These are phyloP conservation scores for Backusella morwellensis DNA, from an alignment of 192 early-diverging fungal genomes.

Conservation along the genomic window DNA sequence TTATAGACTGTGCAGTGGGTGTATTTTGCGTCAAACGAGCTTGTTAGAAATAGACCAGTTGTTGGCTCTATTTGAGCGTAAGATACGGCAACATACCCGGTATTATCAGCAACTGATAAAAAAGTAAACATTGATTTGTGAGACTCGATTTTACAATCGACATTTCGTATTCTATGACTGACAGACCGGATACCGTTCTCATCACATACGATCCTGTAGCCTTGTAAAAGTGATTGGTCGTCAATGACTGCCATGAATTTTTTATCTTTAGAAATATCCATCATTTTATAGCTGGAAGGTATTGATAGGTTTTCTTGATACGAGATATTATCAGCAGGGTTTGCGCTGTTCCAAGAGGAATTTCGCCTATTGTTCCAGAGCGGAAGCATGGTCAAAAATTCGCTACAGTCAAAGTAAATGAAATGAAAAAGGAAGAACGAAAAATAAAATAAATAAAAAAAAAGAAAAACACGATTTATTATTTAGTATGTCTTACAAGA, in stretches of 20 bases:
- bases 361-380: background rate
- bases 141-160: too few relatives aligned
- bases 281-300: background rate
- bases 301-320: background rate
- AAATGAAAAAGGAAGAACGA: background rate
- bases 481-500: background rate
- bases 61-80: background rate
- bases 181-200: background rate
- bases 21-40: background rate
- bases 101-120: background rate
- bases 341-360: background rate
- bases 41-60: background rate
- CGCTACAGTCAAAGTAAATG: background rate
- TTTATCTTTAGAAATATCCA: conserved; percentile 4
- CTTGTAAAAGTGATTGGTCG: background rate
- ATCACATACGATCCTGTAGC: background rate
- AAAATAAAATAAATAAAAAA: background rate
- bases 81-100: background rate
- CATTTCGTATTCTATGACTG: background rate
- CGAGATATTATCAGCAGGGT: background rate
- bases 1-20: background rate
- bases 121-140: background rate
- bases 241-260: background rate
- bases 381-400: too few relatives aligned
- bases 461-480: background rate